Percentiles rank a stretch among this genome's conserved stretches.
phyloP scores from a whole-genome alignment of 75 land plant genomes.

The Cupressus sempervirens region DNA sequence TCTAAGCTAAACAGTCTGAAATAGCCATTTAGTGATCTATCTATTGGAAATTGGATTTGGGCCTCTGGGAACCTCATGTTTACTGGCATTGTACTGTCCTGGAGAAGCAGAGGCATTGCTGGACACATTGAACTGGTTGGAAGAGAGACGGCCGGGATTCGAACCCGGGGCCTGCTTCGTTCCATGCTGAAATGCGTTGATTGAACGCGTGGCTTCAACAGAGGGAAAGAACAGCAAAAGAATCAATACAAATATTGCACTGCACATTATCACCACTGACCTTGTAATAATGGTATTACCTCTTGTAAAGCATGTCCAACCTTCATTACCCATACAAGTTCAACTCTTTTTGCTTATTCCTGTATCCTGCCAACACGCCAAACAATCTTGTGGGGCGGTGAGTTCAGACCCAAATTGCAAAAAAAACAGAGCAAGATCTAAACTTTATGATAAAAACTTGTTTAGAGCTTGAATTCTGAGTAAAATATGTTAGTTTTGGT shows the following conservation, averaged over 20 bases:
- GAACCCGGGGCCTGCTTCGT: slow-evolving; percentile 1
- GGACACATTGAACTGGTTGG: not conserved
- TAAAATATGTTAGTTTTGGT: not conserved
- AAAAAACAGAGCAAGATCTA: no score
- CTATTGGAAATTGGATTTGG: slow-evolving; percentile 41
- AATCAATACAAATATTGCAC: not conserved
- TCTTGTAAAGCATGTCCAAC: not conserved
- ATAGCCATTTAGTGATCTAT: slow-evolving; percentile 2
- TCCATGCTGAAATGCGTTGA: not conserved
- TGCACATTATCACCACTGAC: not conserved
- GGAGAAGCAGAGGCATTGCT: not conserved
- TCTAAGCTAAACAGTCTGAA: not conserved
- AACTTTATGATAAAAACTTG: not conserved
- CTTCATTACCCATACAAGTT: slow-evolving; percentile 3
- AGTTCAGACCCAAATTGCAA: not conserved
- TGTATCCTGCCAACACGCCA: slow-evolving; percentile 3
- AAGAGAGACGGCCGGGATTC: not conserved
- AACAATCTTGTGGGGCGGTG: not conserved
- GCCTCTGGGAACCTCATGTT: slow-evolving; percentile 45
- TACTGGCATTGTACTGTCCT: slow-evolving; percentile 16
- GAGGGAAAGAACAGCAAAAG: not conserved
- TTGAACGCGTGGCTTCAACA: not conserved
- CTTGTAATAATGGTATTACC: not conserved
- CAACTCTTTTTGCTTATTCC: not conserved
- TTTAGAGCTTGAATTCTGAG: not conserved